Conservation (phyloP, 2,329 filamentous ascomycete genomes). For the Coniochaeta sp. region DNA sequence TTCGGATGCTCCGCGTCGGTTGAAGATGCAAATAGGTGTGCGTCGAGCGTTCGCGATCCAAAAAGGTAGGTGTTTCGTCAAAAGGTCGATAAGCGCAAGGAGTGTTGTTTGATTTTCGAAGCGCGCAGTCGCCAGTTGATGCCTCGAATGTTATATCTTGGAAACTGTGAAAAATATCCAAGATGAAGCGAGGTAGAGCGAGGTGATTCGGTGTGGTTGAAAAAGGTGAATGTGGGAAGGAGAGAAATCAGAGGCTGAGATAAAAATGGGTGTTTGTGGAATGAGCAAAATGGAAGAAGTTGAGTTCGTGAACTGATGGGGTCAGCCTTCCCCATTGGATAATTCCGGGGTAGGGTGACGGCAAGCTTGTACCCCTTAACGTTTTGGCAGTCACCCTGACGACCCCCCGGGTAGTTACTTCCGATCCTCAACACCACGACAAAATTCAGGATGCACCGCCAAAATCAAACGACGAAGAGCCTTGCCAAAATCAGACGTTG, state of each 20-base stretch:
- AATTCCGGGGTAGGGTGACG: background rate
- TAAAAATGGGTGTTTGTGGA: background rate
- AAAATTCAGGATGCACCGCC: no score
- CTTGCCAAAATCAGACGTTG: no score
- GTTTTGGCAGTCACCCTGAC: no score
- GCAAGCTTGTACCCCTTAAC: background rate
- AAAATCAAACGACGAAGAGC: no score
- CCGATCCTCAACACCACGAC: no score
- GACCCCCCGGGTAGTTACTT: no score
- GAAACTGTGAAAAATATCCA: background rate
- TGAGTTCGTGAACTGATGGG: background rate
- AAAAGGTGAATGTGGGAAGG: constrained; percentile 6
- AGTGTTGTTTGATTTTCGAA: background rate
- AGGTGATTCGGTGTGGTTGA: background rate
- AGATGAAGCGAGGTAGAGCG: background rate
- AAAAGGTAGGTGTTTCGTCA: no score
- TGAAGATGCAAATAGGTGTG: background rate
- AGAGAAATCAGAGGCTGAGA: background rate
- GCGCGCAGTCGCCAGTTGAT: background rate
- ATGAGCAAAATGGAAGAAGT: background rate
- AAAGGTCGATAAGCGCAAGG: background rate
- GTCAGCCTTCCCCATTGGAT: constrained; percentile 1
- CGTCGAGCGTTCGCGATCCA: background rate
- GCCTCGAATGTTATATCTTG: background rate
- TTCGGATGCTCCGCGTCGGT: background rate